Conservation (phyloP, 148 eudicot species). For the Amaranthus cruentus region DNA sequence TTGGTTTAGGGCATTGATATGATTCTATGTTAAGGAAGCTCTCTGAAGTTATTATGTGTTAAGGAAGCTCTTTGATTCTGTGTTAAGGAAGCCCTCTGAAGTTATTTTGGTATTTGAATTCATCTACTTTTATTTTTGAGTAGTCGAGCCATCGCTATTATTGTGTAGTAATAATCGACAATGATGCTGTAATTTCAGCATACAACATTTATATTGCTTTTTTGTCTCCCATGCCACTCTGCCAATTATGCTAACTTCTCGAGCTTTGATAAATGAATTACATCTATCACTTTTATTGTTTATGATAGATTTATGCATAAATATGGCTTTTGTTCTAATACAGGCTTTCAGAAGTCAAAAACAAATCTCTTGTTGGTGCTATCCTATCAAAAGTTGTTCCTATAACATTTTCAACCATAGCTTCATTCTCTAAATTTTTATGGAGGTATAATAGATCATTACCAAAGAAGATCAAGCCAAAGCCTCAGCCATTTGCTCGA, state of each 20-base stretch:
- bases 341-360: slow-evolving; percentile 88
- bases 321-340: slow-evolving; percentile 11
- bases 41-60: not conserved
- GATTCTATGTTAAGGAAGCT: not conserved
- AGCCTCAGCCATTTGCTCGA: slow-evolving; percentile 81
- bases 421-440: slow-evolving; percentile 71
- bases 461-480: slow-evolving; percentile 57
- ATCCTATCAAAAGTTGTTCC: slow-evolving; percentile 92
- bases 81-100: slow-evolving; percentile 49
- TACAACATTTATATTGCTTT: slow-evolving; percentile 25
- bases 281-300: not conserved
- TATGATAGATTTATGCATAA: slow-evolving; percentile 5
- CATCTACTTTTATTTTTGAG: slow-evolving; percentile 96
- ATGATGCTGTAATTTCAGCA: slow-evolving; percentile 91
- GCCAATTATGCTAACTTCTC: not conserved
- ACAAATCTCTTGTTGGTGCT: slow-evolving; percentile 84
- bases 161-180: slow-evolving; percentile 78
- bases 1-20: not conserved
- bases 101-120: slow-evolving; percentile 72
- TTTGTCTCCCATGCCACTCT: not conserved
- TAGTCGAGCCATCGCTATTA: slow-evolving; percentile 95
- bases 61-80: not conserved
- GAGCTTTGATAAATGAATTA: not conserved
- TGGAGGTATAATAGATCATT: slow-evolving; percentile 54
- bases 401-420: slow-evolving; percentile 83